Evolutionary conservation across 352 stramenopile species (phyloP).

Genomic region (Phytopythium sindhum): DNA sequence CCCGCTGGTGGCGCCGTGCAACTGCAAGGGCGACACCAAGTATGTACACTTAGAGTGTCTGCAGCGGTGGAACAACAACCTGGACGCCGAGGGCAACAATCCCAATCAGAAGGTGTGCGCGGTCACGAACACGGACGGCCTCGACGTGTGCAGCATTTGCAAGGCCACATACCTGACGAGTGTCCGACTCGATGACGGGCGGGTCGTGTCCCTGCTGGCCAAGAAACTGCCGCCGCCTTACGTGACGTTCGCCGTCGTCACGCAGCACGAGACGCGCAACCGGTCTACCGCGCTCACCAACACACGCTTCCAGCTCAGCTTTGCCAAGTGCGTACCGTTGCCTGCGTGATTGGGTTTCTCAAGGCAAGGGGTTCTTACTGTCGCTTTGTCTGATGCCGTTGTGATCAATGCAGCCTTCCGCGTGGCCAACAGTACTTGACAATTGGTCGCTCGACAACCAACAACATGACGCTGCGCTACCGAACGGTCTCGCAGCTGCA

Average conservation of each 20-base stretch:
- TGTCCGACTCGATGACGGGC: conserved; percentile 83
- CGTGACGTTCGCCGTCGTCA: conserved; percentile 90
- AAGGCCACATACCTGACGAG: conserved; percentile 90
- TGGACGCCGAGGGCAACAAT: conserved; percentile 72
- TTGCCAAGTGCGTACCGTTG: conserved; percentile 69
- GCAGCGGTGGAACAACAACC: conserved; percentile 91
- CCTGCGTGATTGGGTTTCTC: background rate
- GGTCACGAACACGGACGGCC: conserved; percentile 86
- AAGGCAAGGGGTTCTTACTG: background rate
- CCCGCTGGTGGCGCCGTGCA: conserved; percentile 86
- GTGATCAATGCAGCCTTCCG: conserved; percentile 33
- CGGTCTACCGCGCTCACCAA: conserved; percentile 85
- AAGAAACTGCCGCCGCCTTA: conserved; percentile 87
- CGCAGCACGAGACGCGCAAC: conserved; percentile 84
- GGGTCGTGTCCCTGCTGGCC: conserved; percentile 80
- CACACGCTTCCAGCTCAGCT: conserved; percentile 91
- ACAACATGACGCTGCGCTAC: conserved; percentile 85
- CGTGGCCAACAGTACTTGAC: conserved; percentile 70
- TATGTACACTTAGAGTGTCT: conserved; percentile 92
- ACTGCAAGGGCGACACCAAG: conserved; percentile 91
- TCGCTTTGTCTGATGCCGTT: background rate
- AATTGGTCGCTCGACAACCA: conserved; percentile 76
- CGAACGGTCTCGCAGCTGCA: conserved; percentile 84
- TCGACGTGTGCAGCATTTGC: conserved; percentile 90
- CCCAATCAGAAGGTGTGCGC: conserved; percentile 88